Percentiles rank a stretch among this genome's conserved stretches.
These are phyloP conservation scores for Zychaea mexicana DNA, from an alignment of 371 early-diverging fungal species.

Conservation along the genomic window DNA sequence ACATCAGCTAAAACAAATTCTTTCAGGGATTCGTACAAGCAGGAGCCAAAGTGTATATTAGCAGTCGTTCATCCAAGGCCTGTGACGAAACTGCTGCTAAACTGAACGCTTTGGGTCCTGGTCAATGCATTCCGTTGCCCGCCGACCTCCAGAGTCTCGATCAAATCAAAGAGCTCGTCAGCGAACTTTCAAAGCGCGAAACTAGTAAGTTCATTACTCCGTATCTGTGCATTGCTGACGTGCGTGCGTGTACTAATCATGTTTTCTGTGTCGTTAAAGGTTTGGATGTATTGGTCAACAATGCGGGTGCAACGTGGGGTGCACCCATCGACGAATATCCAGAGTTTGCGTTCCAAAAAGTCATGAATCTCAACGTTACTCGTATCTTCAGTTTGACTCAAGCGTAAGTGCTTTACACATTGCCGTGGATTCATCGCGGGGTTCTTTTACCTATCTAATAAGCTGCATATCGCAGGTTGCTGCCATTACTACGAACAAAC, in stretches of 20 bases:
- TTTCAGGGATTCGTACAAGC: slow-evolving; percentile 69
- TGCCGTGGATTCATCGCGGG: not conserved
- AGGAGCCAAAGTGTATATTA: slow-evolving; percentile 80
- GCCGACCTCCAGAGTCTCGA: slow-evolving; percentile 76
- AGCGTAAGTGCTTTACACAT: slow-evolving; percentile 53
- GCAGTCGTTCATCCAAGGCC: slow-evolving; percentile 62
- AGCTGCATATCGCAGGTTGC: slow-evolving; percentile 36
- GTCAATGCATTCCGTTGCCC: slow-evolving; percentile 72
- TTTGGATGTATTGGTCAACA: not conserved
- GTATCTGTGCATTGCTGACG: not conserved
- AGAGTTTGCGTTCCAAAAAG: slow-evolving; percentile 73
- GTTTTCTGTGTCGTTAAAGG: too few relatives aligned
- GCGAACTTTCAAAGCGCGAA: slow-evolving; percentile 62
- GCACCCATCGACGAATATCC: slow-evolving; percentile 65
- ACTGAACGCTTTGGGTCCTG: slow-evolving; percentile 66
- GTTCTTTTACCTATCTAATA: not conserved
- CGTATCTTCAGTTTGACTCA: slow-evolving; percentile 84
- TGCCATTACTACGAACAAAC: slow-evolving; percentile 76
- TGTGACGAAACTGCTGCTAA: slow-evolving; percentile 66
- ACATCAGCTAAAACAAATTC: not conserved
- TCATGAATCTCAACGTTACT: slow-evolving; percentile 89
- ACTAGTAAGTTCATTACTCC: slow-evolving; percentile 36
- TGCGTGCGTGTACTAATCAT: too few relatives aligned
- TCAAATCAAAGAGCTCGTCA: slow-evolving; percentile 65
- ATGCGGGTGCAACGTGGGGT: slow-evolving; percentile 77